These are phyloP conservation scores for Fusarium oxysporum DNA, from an alignment of 2,329 filamentous ascomycete species.

Conservation along the genomic window DNA sequence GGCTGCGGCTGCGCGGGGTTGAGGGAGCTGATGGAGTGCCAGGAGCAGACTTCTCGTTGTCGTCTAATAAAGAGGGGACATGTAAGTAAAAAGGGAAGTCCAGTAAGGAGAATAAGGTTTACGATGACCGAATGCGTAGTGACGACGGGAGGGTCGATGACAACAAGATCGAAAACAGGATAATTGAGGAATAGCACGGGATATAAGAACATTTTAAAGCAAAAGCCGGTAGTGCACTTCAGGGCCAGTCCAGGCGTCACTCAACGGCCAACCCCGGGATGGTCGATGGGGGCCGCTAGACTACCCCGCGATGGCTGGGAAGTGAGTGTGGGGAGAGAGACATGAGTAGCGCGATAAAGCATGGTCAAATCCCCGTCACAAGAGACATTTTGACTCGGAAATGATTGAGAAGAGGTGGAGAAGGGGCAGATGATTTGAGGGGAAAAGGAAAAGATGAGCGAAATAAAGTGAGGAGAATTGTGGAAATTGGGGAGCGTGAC, in stretches of 20 bases:
- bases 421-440: slow-evolving; percentile 14
- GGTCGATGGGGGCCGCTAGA: slow-evolving; percentile 35
- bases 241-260: slow-evolving; percentile 27
- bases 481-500: not conserved
- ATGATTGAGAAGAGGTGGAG: slow-evolving; percentile 5
- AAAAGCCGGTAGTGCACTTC: slow-evolving; percentile 16
- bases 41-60: slow-evolving; percentile 28
- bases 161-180: slow-evolving; percentile 33
- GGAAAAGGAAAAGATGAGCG: slow-evolving; percentile 11
- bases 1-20: slow-evolving; percentile 37
- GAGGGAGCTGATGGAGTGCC: slow-evolving; percentile 37
- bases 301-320: slow-evolving; percentile 44
- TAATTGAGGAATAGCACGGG: slow-evolving; percentile 29
- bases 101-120: not conserved
- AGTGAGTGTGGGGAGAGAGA: slow-evolving; percentile 37
- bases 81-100: slow-evolving; percentile 20
- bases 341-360: slow-evolving; percentile 18
- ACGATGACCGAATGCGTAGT: not conserved
- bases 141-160: slow-evolving; percentile 19
- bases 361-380: slow-evolving; percentile 7
- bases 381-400: slow-evolving; percentile 20
- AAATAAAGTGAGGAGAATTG: not conserved
- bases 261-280: slow-evolving; percentile 36
- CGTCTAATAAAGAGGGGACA: slow-evolving; percentile 26
- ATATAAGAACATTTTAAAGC: slow-evolving; percentile 28